A percentile compares a stretch with the other conserved stretches of the same genome.
Conservation (phyloP, 306 rosid genomes). For the Parietaria judaica region DNA sequence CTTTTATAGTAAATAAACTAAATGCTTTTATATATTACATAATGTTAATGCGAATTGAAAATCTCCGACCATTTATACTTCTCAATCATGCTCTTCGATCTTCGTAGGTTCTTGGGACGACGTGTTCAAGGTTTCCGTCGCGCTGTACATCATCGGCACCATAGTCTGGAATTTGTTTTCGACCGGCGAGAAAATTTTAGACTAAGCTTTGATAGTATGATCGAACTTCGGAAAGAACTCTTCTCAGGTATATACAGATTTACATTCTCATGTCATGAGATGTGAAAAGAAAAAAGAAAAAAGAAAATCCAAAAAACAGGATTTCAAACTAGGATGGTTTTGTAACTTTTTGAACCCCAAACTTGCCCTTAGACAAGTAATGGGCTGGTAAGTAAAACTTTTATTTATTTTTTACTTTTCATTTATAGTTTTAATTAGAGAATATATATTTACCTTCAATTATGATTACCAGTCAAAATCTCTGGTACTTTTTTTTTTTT, state of each 20-base stretch:
- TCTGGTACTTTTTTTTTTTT: background rate
- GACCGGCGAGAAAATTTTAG: conserved; percentile 76
- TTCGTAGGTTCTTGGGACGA: conserved; percentile 79
- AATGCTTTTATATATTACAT: no score
- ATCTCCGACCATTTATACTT: no score
- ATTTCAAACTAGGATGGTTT: conserved; percentile 22
- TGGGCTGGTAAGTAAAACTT: conserved; percentile 14
- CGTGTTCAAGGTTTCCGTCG: conserved; percentile 84
- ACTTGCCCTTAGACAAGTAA: conserved; percentile 13
- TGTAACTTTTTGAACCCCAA: conserved; percentile 28
- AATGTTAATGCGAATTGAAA: no score
- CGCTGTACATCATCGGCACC: conserved; percentile 66
- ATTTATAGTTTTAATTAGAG: conserved; percentile 15
- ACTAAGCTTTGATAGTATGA: conserved; percentile 25
- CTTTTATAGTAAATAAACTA: no score
- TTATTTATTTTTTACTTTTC: conserved; percentile 9
- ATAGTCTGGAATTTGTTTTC: conserved; percentile 80
- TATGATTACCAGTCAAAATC: background rate
- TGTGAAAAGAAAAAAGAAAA: conserved; percentile 21
- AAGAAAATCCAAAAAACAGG: background rate
- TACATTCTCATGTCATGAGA: conserved; percentile 7
- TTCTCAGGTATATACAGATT: conserved; percentile 1
- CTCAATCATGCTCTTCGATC: conserved; percentile 4
- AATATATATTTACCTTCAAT: background rate
- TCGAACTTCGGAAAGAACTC: conserved; percentile 15